Evolutionary conservation across 331 rosid species (phyloP).

Genomic region (Rosa hybrid): DNA sequence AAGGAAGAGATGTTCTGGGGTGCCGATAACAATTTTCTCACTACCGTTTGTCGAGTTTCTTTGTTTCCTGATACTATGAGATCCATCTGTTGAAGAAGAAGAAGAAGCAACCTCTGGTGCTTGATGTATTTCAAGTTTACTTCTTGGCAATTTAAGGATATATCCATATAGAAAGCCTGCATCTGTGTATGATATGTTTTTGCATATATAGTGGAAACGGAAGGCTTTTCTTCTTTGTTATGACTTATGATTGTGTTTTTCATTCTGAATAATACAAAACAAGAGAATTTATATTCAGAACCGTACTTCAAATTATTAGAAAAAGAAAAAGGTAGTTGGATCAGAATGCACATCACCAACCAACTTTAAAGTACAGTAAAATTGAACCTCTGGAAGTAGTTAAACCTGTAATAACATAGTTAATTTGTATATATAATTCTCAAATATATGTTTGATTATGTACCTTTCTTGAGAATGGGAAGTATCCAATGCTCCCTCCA

Average conservation of each 20-base stretch:
- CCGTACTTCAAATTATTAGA: neutral
- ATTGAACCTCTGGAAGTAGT: neutral
- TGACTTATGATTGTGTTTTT: neutral
- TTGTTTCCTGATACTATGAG: constrained; percentile 5
- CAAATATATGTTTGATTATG: neutral
- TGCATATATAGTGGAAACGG: neutral
- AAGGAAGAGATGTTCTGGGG: constrained; percentile 74
- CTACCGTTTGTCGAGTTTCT: neutral
- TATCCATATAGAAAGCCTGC: constrained; percentile 4
- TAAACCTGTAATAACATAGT: neutral
- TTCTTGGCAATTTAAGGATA: neutral
- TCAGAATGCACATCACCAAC: constrained; percentile 8
- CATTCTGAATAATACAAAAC: neutral
- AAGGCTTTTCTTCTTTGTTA: neutral
- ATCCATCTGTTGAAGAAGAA: neutral
- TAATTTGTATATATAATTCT: neutral
- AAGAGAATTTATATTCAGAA: neutral
- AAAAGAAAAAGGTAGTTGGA: neutral
- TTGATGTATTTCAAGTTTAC: neutral
- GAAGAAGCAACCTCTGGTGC: neutral
- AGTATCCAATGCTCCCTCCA: neutral
- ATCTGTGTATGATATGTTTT: neutral
- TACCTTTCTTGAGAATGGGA: neutral
- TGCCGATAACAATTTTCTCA: constrained; percentile 52
- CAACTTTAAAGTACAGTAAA: neutral